Evolutionary conservation across 768 basidiomycete genomes (phyloP), one percentile per base, ranked within the genome.

Genomic region (Leccinum incarnatum): DNA sequence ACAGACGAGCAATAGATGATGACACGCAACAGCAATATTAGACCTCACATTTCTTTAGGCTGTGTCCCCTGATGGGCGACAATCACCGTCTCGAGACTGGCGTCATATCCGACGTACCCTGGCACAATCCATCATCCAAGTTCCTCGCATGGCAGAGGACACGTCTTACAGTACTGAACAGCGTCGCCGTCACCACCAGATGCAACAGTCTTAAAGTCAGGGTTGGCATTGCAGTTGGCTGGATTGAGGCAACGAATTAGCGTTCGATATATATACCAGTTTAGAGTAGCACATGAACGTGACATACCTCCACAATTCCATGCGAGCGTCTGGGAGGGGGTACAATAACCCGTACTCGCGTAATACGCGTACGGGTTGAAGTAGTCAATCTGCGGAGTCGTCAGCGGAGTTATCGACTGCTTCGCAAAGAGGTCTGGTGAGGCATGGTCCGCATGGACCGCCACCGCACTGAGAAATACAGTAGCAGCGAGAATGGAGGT

Each of bases 71-170:
- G 67, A 47, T 79, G 77, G 2, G 74, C 0, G 81, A 77, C 75
- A 48, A 78, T 73, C 34, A 77, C 76, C 2, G 67, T 71, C 7
- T 66, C 2, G 29, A 78, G 65, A 1, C 61, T 67, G 0, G 81
- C 76, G 56, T 79, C 79, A 58, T 74, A 83, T n/a, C 82, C 82
- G 29, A 84, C 83, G 53, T 73, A 83, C 82, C 81, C 82, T 83
- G 46, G 9, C 21, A 47, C 23, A 42, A 17, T 7, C 9, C 17
- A 5, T 49, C 5, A 58, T 47, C 15, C 2, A 29, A 19, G 2
- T 4, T 34, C 21, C 15, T 17, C n/a, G 21, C 1, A 2, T n/a
- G n/a, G 40, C 8, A 56, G 17, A 17, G 10, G 21, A 5, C 19
- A 5, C 7, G 2, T 29, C 70, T 66, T 32, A 80, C 79, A 83